These are phyloP conservation scores for Blepharisma japonicum DNA, from an alignment of 73 alveolate species.

Conservation along the genomic window DNA sequence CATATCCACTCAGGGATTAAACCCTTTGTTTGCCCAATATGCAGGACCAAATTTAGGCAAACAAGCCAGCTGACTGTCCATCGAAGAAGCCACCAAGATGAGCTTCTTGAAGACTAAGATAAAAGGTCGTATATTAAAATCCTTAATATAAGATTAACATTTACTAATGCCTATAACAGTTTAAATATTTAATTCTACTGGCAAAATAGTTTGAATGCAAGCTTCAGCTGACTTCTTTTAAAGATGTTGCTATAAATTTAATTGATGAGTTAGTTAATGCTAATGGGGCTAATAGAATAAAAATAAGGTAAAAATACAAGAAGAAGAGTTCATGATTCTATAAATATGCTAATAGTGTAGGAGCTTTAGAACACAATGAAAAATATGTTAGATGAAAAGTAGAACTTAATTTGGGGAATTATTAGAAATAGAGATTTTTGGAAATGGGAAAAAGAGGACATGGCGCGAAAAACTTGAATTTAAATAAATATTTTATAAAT, in stretches of 20 bases:
- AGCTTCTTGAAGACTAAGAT: too few relatives aligned
- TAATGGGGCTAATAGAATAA: background rate
- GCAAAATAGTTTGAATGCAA: background rate
- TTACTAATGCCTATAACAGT: background rate
- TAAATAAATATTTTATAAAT: background rate
- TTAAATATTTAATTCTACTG: background rate
- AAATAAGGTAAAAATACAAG: background rate
- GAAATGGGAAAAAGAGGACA: background rate
- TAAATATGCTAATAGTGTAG: slow-evolving; percentile 7
- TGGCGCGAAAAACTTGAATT: background rate
- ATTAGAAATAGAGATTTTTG: background rate
- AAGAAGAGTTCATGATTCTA: slow-evolving; percentile 5
- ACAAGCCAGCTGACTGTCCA: too few relatives aligned
- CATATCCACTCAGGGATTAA: too few relatives aligned
- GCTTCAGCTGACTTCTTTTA: background rate
- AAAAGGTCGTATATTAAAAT: too few relatives aligned
- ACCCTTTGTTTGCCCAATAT: too few relatives aligned
- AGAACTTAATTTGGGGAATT: background rate
- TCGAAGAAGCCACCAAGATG: too few relatives aligned
- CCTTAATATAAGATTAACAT: too few relatives aligned
- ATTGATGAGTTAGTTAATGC: background rate
- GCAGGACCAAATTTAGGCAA: too few relatives aligned
- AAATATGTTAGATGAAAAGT: background rate
- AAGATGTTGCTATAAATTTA: background rate
- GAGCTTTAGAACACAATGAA: background rate